A percentile compares a stretch with the other conserved stretches of the same genome.
phyloP scores from a whole-genome alignment of 2,329 filamentous ascomycete species.

The Aciculosporium take region DNA sequence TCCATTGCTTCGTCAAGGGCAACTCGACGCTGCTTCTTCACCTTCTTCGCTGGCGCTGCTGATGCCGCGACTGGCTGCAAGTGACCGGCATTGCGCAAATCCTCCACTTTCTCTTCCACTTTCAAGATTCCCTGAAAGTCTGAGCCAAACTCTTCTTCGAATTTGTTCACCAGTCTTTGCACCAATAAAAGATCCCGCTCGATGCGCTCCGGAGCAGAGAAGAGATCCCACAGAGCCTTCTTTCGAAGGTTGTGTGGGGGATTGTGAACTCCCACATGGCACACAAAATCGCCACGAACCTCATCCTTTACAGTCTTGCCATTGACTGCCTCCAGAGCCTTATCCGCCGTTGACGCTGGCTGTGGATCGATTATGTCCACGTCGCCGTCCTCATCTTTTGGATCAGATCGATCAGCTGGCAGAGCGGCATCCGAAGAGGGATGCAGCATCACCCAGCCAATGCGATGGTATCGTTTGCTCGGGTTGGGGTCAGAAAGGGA shows the following conservation, averaged over 20 bases:
- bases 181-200: conserved; percentile 80
- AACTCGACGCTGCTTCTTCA: conserved; percentile 45
- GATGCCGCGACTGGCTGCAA: conserved; percentile 52
- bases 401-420: conserved; percentile 57
- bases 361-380: conserved; percentile 39
- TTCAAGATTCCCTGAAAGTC: conserved; percentile 63
- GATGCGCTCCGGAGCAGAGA: conserved; percentile 85
- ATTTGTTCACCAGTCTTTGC: conserved; percentile 65
- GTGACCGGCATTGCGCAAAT: conserved; percentile 59
- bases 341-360: conserved; percentile 54
- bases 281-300: conserved; percentile 86
- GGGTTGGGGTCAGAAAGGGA: conserved; percentile 95
- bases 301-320: conserved; percentile 95
- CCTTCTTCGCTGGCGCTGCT: conserved; percentile 39
- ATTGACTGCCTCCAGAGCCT: conserved; percentile 86
- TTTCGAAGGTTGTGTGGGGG: conserved; percentile 75
- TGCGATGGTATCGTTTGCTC: conserved; percentile 90
- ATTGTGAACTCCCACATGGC: conserved; percentile 91
- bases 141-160: conserved; percentile 70
- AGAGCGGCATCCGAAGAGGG: conserved; percentile 54
- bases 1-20: conserved; percentile 48
- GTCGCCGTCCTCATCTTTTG: conserved; percentile 53
- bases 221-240: conserved; percentile 93
- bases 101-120: conserved; percentile 77
- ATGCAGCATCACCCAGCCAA: conserved; percentile 96